phyloP scores from a whole-genome alignment of 495 filamentous ascomycete species.

The Evernia prunastri region DNA sequence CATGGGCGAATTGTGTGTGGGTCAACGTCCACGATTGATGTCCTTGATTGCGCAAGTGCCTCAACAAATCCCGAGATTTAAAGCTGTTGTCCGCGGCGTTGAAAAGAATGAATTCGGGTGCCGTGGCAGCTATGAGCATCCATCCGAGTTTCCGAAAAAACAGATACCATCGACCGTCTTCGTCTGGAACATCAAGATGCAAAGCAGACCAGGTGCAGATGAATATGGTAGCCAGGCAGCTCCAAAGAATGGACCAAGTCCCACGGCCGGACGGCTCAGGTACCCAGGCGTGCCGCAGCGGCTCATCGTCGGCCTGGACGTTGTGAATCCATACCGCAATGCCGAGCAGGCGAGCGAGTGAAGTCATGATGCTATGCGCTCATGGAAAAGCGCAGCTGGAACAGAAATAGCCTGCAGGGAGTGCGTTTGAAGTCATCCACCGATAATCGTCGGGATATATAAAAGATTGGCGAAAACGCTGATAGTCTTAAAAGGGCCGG shows the following conservation, averaged over 20 bases:
- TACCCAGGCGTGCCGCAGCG: slow-evolving; percentile 9
- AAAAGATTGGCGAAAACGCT: too few species aligned
- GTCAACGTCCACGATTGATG: slow-evolving; percentile 23
- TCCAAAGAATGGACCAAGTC: slow-evolving; percentile 33
- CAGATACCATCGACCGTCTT: slow-evolving; percentile 5
- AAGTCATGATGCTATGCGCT: slow-evolving; percentile 2
- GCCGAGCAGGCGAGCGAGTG: not conserved
- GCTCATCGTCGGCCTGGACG: slow-evolving; percentile 17
- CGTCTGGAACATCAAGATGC: slow-evolving; percentile 30
- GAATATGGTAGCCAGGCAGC: slow-evolving; percentile 30
- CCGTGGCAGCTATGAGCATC: slow-evolving; percentile 28
- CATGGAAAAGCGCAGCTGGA: too few species aligned
- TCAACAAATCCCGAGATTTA: slow-evolving; percentile 7
- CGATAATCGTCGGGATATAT: too few species aligned
- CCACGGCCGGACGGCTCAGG: slow-evolving; percentile 28
- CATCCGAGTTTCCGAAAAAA: slow-evolving; percentile 23
- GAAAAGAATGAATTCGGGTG: slow-evolving; percentile 26
- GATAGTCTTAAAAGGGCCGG: too few species aligned
- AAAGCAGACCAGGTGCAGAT: slow-evolving; percentile 31
- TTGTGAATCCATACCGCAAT: not conserved
- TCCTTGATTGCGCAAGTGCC: slow-evolving; percentile 7
- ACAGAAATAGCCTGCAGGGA: too few species aligned
- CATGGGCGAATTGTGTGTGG: slow-evolving; percentile 30
- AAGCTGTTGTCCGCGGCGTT: slow-evolving; percentile 17
- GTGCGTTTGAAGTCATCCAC: too few species aligned